Evolutionary conservation across 2,329 filamentous ascomycete genomes (phyloP), one percentile per base, ranked within the genome.

Genomic region (Botryotinia globosa): DNA sequence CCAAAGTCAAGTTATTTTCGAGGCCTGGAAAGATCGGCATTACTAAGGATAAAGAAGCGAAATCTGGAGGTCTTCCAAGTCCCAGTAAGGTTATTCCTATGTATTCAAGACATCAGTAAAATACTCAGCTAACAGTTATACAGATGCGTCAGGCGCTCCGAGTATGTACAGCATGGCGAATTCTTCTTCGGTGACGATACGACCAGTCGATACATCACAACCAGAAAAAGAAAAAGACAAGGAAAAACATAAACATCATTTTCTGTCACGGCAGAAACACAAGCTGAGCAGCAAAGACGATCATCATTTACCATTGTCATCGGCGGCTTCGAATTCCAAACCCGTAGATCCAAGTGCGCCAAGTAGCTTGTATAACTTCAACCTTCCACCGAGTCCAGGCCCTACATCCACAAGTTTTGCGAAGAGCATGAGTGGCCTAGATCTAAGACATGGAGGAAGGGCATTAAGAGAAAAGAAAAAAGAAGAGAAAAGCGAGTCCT

Each of bases 1-100:
- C 90, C 74, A 94, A 94, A 82, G 91, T 93, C 80, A 95, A 95
- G 83, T 85, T 95, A 42, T 94, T 94, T 80, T 93, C 91, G 10
- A 88, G 92, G 68, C 92, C 92, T 0, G 91, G 91, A 79, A 94
- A 91, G 82, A 92, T 94, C 72, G 87, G 88, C 68, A 89, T 90
- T 73, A 84, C 83, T 29, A 93, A 92, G 80, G 87, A 89, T 51
- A 86, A 84, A 76, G 91, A 93, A 16, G 76, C 85, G 10, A 91
- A 89, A 78, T 86, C 90, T 29, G 90, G 91, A 76, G 87, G 90
- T 2, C 81, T 93, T 37, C 91, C 92, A 1, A 94, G 92, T 75
- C 92, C 92, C 2, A 89, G 89, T 76, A 92, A 91, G 82, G 88
- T 92, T 74, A 87, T 88, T 22, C 90, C 90, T 12, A 81, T 85